phyloP scores from a whole-genome alignment of 78 protist genomes.

The Dictyostelium firmibasis region DNA sequence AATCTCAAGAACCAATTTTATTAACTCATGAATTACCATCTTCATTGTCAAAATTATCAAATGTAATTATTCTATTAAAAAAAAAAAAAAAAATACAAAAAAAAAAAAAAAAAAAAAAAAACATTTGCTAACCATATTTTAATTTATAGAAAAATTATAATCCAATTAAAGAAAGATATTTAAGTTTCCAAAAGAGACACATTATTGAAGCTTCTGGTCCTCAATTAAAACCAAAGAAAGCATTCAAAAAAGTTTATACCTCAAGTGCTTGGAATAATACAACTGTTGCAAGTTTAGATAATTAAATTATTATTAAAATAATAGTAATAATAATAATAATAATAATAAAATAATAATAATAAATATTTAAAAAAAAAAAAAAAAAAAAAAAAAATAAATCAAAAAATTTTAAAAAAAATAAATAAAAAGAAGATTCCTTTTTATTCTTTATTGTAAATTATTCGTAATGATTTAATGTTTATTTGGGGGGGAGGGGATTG shows the following conservation, averaged over 20 bases:
- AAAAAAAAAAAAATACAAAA: neutral
- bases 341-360: no score
- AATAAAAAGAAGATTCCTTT: neutral
- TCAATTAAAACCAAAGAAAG: neutral
- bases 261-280: conserved; percentile 18
- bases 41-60: neutral
- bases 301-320: neutral
- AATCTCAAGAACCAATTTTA: neutral
- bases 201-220: conserved; percentile 49
- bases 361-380: no score
- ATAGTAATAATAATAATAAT: no score
- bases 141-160: conserved; percentile 10
- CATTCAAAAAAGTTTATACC: neutral
- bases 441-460: no score
- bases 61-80: neutral
- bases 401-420: no score
- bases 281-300: neutral
- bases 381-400: neutral
- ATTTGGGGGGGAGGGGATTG: neutral
- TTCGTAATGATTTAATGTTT: neutral
- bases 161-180: conserved; percentile 41
- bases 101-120: neutral
- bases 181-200: conserved; percentile 57
- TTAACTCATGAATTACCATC: neutral
- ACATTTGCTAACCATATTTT: no score